These are phyloP conservation scores for Candida sakaeoensis DNA, from an alignment of 805 yeast genomes.

Conservation along the genomic window DNA sequence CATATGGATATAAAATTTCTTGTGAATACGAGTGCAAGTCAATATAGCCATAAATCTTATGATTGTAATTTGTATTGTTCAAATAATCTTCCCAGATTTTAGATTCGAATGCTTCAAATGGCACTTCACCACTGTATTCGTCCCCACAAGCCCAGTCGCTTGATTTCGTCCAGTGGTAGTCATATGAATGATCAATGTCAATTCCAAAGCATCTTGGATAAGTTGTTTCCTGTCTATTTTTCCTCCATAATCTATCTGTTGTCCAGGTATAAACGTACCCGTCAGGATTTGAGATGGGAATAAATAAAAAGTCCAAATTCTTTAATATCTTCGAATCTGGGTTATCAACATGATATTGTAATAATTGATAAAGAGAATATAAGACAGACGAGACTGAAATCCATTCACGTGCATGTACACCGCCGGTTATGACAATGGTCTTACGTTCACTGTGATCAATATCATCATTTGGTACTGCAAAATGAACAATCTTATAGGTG, in stretches of 20 bases:
- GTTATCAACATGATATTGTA: slow-evolving; percentile 26
- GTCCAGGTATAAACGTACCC: slow-evolving; percentile 86
- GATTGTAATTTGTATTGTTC: slow-evolving; percentile 45
- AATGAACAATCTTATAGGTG: slow-evolving; percentile 61
- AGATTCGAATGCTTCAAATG: slow-evolving; percentile 52
- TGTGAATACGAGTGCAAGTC: slow-evolving; percentile 86
- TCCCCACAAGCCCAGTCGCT: slow-evolving; percentile 75
- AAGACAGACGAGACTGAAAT: slow-evolving; percentile 68
- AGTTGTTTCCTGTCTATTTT: slow-evolving; percentile 72
- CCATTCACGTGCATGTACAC: slow-evolving; percentile 92
- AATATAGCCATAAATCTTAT: slow-evolving; percentile 68
- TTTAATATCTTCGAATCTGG: slow-evolving; percentile 40
- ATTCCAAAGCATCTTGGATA: slow-evolving; percentile 71
- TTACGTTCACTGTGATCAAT: slow-evolving; percentile 37
- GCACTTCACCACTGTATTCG: slow-evolving; percentile 71
- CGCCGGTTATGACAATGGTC: slow-evolving; percentile 76
- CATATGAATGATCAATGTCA: slow-evolving; percentile 83
- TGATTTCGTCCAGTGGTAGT: slow-evolving; percentile 64
- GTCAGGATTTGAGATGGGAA: slow-evolving; percentile 88
- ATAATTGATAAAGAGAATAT: slow-evolving; percentile 43
- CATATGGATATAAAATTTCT: slow-evolving; percentile 78
- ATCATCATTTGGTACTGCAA: slow-evolving; percentile 46
- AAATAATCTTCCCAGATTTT: slow-evolving; percentile 38
- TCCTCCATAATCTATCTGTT: slow-evolving; percentile 80
- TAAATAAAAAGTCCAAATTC: slow-evolving; percentile 64